Conservation (phyloP, 1,139 yeast species). For the Pichia sp. region DNA sequence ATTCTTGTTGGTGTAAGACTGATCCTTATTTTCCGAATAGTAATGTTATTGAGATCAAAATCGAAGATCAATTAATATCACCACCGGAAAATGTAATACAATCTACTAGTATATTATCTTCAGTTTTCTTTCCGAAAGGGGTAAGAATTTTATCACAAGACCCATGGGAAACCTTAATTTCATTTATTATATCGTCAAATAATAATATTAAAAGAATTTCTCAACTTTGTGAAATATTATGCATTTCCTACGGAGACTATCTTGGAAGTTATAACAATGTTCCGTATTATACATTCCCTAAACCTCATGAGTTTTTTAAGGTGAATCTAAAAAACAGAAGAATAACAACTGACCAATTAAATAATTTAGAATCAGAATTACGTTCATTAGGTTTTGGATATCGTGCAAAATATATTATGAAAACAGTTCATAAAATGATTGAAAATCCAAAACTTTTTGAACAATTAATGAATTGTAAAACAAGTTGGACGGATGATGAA, state of each 20-base stretch:
- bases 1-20: conserved; percentile 52
- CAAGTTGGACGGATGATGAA: conserved; percentile 30
- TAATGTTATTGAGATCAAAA: neutral
- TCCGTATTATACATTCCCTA: conserved; percentile 69
- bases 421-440: conserved; percentile 56
- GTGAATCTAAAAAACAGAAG: conserved; percentile 13
- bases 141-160: conserved; percentile 83
- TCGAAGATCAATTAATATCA: conserved; percentile 14
- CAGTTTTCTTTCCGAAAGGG: conserved; percentile 41
- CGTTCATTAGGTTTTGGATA: conserved; percentile 78
- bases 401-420: conserved; percentile 79
- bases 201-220: conserved; percentile 92
- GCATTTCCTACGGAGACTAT: conserved; percentile 62
- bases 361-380: conserved; percentile 35
- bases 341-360: neutral
- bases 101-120: conserved; percentile 23
- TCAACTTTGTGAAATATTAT: conserved; percentile 81
- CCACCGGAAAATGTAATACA: conserved; percentile 8
- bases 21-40: conserved; percentile 43
- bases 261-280: conserved; percentile 52
- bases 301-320: conserved; percentile 43
- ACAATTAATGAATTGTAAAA: conserved; percentile 24
- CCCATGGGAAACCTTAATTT: conserved; percentile 91
- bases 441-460: conserved; percentile 32
- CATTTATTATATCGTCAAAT: conserved; percentile 93